Conservation (phyloP, 192 early-diverging fungal genomes). For the Mortierella claussenii region DNA sequence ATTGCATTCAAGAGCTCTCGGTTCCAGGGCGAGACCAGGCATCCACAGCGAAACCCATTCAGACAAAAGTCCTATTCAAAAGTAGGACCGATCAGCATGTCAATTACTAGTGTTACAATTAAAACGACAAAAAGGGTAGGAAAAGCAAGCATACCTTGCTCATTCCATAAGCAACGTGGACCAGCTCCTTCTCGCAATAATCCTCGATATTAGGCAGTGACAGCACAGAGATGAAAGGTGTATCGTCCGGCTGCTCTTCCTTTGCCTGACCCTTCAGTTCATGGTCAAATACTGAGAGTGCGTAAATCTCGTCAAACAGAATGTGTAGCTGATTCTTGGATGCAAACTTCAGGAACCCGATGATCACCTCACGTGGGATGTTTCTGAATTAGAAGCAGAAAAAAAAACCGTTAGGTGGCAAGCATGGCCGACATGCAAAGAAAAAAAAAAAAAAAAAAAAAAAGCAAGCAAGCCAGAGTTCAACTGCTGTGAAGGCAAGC, state of each 20-base stretch:
- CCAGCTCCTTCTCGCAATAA: constrained; percentile 68
- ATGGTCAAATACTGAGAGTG: constrained; percentile 68
- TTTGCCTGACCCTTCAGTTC: constrained; percentile 24
- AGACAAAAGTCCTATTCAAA: constrained; percentile 66
- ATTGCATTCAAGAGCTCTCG: constrained; percentile 52
- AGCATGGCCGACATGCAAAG: background rate
- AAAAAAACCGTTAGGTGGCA: background rate
- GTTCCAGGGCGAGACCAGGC: constrained; percentile 72
- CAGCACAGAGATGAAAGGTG: constrained; percentile 74
- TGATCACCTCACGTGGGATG: constrained; percentile 63
- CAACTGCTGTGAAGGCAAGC: too few species aligned
- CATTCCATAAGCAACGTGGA: constrained; percentile 81
- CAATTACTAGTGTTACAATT: too few species aligned
- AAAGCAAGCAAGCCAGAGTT: background rate
- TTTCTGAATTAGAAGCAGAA: constrained; percentile 39
- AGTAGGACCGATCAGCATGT: too few species aligned
- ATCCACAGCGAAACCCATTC: constrained; percentile 79
- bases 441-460: background rate
- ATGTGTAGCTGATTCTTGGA: constrained; percentile 70
- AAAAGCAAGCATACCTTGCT: constrained; percentile 67
- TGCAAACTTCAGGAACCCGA: constrained; percentile 70
- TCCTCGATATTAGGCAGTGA: constrained; percentile 64
- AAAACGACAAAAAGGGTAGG: background rate
- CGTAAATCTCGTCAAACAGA: constrained; percentile 88
- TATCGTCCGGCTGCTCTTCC: constrained; percentile 27